Evolutionary conservation across 352 stramenopile genomes (phyloP).

Genomic region (Globisporangium cystogenes): DNA sequence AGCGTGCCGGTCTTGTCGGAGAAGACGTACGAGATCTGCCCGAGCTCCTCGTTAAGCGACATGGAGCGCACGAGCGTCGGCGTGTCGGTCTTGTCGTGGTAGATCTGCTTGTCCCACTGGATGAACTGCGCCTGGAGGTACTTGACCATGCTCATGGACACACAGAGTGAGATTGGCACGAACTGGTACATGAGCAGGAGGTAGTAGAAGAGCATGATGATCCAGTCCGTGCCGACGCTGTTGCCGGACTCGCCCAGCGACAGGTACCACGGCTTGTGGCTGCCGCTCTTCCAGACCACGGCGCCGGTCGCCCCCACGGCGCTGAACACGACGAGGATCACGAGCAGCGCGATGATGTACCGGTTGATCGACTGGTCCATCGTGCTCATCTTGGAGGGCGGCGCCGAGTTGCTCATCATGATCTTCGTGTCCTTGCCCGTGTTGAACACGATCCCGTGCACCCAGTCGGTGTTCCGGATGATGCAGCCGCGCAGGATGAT

Average conservation of each 20-base stretch:
- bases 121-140: slow-evolving; percentile 94
- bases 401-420: slow-evolving; percentile 81
- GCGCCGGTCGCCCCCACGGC: slow-evolving; percentile 50
- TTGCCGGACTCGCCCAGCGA: slow-evolving; percentile 25
- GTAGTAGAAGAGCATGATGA: slow-evolving; percentile 91
- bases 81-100: slow-evolving; percentile 83
- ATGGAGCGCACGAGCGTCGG: slow-evolving; percentile 90
- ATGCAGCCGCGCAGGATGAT: slow-evolving; percentile 90
- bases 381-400: slow-evolving; percentile 83
- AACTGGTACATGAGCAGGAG: slow-evolving; percentile 96
- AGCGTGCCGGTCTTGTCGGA: slow-evolving; percentile 99
- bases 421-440: slow-evolving; percentile 94
- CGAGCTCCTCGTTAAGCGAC: slow-evolving; percentile 93
- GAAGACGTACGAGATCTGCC: slow-evolving; percentile 98
- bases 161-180: slow-evolving; percentile 96
- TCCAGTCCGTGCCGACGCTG: slow-evolving; percentile 39
- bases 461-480: slow-evolving; percentile 91
- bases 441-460: slow-evolving; percentile 91
- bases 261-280: slow-evolving; percentile 59
- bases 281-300: slow-evolving; percentile 42
- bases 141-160: slow-evolving; percentile 96
- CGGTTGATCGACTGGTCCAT: slow-evolving; percentile 81
- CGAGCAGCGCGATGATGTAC: slow-evolving; percentile 66
- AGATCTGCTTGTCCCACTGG: slow-evolving; percentile 93
- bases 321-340: slow-evolving; percentile 64